Base-by-base conservation (phyloP, 2,329 filamentous ascomycete species). In the Cercospora sesami region DNA sequence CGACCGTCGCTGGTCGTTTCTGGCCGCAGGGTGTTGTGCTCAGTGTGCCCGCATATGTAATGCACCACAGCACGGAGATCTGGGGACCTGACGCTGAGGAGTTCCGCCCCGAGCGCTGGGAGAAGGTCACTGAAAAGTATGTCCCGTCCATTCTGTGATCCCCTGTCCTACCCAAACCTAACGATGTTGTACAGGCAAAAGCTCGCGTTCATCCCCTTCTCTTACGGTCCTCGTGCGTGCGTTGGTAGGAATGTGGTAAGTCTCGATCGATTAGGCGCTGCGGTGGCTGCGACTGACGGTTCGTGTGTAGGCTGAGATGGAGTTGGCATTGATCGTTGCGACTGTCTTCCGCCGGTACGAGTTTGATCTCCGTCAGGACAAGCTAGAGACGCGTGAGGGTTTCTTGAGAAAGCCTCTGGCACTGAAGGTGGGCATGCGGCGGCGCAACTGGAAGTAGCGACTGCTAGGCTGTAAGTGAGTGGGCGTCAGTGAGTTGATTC, bases 1-100 rank as follows among this genome's bases (percentile, higher is more conserved):
- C 94, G 31, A 84, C 85, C 0, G 84, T 96, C 66, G 79, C 81
- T 18, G 90, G 88, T 5, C 86, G 89, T 73, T 86, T 87, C 76
- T 96, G 94, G 82, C 87, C 91, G 36, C 75, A 76, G 60, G 79
- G 80, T 10, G 76, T 78, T 2, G 76, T 81, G 0, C 71, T 81
- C 7, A 79, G 77, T 51, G 79, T 81, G 2, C 80, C 80, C 4
- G 79, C 79, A 10, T 81, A 80, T 68, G 79, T 78, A 0, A 78
- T 81, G 58, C 80, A 82, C 63, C 80, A 80, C 53, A 78, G 78
- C 71, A 75, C 75, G 33, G 76, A 78, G 58, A 79, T 81, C 60
- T 81, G 80, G 80, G 80, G 80, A n/a, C 66, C 73, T 1, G 79
- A 81, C 69, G 80, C 79, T 5, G 78, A 79, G 28, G 76, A 78